Conservation (phyloP, 208 protist species). For the Trypanosoma theileri region DNA sequence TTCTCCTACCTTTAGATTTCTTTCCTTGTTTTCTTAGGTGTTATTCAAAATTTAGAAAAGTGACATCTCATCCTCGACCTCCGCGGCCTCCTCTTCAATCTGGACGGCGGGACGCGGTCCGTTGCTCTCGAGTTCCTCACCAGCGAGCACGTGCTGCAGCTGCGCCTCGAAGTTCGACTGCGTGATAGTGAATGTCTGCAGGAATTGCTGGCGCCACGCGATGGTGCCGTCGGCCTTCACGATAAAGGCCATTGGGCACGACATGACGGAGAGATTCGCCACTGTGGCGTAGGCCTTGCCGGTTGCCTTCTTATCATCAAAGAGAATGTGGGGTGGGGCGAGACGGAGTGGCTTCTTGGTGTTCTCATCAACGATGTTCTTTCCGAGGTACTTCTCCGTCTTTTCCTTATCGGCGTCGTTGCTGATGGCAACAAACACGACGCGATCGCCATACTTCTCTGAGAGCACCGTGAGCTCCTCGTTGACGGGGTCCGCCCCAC, state of each 20-base stretch:
- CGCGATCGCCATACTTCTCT: conserved; percentile 72
- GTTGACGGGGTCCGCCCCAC: conserved; percentile 85
- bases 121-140: conserved; percentile 80
- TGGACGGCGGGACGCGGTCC: conserved; percentile 80
- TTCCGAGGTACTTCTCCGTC: conserved; percentile 90
- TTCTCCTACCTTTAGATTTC: conserved; percentile 2
- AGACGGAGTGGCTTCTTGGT: conserved; percentile 87
- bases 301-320: conserved; percentile 83
- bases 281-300: conserved; percentile 76
- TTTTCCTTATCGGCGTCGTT: conserved; percentile 87
- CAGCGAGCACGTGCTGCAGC: conserved; percentile 75
- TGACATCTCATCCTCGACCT: conserved; percentile 88
- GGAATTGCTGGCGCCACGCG: conserved; percentile 90
- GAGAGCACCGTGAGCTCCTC: conserved; percentile 87
- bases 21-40: conserved; percentile 4
- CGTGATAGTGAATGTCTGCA: conserved; percentile 82
- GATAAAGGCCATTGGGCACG: conserved; percentile 90
- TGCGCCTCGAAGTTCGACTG: conserved; percentile 91
- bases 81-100: conserved; percentile 87
- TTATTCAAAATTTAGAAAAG: conserved; percentile 55
- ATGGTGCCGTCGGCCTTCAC: conserved; percentile 76
- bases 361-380: conserved; percentile 89
- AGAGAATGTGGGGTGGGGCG: conserved; percentile 70
- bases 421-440: conserved; percentile 84
- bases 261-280: conserved; percentile 83